Evolutionary conservation across 257 asterid species (phyloP).

Genomic region (Solanum infundibuliforme): DNA sequence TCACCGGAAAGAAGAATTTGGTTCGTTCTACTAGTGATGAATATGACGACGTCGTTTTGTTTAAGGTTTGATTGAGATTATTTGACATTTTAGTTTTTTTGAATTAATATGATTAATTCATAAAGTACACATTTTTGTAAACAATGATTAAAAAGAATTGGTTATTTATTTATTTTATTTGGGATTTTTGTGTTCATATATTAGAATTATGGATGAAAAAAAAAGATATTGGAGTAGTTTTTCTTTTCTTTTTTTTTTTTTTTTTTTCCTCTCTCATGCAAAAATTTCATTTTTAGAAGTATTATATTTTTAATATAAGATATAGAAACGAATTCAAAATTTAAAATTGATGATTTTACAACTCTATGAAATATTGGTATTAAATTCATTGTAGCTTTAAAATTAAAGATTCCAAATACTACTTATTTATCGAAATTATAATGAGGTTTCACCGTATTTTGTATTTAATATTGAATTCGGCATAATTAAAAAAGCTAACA

Average conservation of each 20-base stretch:
- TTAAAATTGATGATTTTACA: too few species aligned
- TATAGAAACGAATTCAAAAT: too few species aligned
- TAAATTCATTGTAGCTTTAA: background rate
- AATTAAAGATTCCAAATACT: background rate
- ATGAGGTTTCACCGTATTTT: too few species aligned
- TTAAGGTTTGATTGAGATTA: background rate
- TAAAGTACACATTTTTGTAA: background rate
- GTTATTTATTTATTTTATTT: background rate
- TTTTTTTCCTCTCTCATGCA: background rate
- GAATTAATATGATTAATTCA: background rate
- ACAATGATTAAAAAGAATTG: background rate
- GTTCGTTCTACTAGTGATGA: conserved; percentile 18
- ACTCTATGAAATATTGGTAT: background rate
- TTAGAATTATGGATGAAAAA: background rate
- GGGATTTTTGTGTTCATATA: background rate
- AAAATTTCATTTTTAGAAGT: background rate
- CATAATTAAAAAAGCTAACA: too few species aligned
- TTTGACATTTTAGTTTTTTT: background rate
- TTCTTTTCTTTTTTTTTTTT: background rate
- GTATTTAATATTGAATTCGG: background rate
- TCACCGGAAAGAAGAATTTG: conserved; percentile 12
- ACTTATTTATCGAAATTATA: background rate
- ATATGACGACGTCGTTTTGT: background rate
- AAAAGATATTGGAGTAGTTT: background rate
- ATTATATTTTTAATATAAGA: too few species aligned